Conservation (phyloP, 306 rosid species). For the Castanopsis chinensis region DNA sequence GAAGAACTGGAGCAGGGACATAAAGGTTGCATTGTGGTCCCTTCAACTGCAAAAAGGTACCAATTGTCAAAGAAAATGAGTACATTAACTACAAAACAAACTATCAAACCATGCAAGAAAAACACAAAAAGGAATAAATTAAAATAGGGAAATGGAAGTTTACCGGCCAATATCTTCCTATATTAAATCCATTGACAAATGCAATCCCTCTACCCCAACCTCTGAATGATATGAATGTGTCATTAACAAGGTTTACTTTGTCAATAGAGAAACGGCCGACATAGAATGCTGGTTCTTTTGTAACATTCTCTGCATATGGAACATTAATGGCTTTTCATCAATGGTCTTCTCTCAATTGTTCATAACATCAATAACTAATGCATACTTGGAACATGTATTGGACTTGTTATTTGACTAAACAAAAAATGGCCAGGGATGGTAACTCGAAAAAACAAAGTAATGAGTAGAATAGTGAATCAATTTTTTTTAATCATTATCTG, state of each 20-base stretch:
- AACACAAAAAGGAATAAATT: slow-evolving; percentile 4
- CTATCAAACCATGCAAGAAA: background rate
- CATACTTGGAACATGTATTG: background rate
- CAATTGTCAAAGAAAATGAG: slow-evolving; percentile 11
- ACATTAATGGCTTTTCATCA: background rate
- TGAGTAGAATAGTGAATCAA: background rate
- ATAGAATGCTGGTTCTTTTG: slow-evolving; percentile 70
- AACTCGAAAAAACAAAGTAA: background rate
- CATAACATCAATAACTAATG: slow-evolving; percentile 12
- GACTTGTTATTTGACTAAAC: background rate
- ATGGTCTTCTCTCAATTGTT: background rate
- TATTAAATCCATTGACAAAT: slow-evolving; percentile 67
- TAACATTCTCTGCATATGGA: slow-evolving; percentile 51
- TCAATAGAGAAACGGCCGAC: slow-evolving; percentile 63
- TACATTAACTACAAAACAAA: slow-evolving; percentile 1
- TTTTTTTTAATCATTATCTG: slow-evolving; percentile 9
- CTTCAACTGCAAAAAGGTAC: slow-evolving; percentile 42
- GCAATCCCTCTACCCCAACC: slow-evolving; percentile 90
- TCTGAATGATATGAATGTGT: slow-evolving; percentile 69
- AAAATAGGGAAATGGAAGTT: slow-evolving; percentile 13
- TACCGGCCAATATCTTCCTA: slow-evolving; percentile 99
- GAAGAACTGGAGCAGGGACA: slow-evolving; percentile 83
- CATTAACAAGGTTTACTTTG: slow-evolving; percentile 49
- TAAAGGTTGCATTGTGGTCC: slow-evolving; percentile 97
- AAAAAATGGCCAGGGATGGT: slow-evolving; percentile 11